These are phyloP conservation scores for Mrakia frigida DNA, from an alignment of 768 basidiomycete species.

Conservation along the genomic window DNA sequence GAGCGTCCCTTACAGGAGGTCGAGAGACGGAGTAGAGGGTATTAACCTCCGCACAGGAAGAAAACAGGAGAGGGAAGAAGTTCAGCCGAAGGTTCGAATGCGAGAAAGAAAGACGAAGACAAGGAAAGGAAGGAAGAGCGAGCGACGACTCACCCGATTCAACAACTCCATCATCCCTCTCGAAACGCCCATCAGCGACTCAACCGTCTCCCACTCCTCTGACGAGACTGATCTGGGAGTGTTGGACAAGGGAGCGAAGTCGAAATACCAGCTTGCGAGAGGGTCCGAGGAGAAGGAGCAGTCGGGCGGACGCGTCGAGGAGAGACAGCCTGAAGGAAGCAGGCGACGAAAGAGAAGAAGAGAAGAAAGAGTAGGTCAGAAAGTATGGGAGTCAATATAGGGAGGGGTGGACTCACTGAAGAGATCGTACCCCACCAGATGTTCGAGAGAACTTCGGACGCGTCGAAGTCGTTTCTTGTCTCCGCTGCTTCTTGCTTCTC, in stretches of 20 bases:
- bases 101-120: too few relatives aligned
- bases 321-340: background rate
- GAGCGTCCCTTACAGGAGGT: background rate
- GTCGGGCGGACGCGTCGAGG: background rate
- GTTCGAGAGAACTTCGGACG: background rate
- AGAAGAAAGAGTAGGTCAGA: background rate
- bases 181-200: conserved; percentile 1
- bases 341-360: background rate
- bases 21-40: conserved; percentile 11
- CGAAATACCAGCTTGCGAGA: background rate
- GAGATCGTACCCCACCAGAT: conserved; percentile 3
- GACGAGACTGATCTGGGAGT: background rate
- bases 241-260: background rate
- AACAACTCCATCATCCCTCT: background rate
- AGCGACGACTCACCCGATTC: background rate
- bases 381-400: too few relatives aligned
- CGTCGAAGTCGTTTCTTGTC: background rate
- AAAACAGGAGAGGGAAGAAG: too few relatives aligned
- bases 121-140: too few relatives aligned
- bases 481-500: background rate
- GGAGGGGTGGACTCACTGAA: background rate
- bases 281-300: background rate
- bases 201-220: background rate
- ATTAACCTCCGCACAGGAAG: too few relatives aligned
- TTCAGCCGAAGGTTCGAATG: too few relatives aligned